These are phyloP conservation scores for Xylaria hypoxylon DNA, from an alignment of 2,329 filamentous ascomycete genomes.

Conservation along the genomic window DNA sequence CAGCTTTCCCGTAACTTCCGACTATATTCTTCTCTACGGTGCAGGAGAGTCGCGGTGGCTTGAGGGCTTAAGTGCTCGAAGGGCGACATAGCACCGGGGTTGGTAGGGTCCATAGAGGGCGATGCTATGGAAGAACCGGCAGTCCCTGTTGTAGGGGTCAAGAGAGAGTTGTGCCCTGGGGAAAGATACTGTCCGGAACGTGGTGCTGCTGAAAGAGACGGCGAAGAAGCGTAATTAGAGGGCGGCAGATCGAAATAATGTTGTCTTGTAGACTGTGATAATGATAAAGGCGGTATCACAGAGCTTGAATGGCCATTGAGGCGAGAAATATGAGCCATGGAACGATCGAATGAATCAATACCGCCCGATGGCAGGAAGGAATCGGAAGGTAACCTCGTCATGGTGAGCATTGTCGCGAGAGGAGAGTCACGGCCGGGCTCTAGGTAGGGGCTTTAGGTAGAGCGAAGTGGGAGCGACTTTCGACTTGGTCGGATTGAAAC, in stretches of 20 bases:
- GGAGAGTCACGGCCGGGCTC: constrained; percentile 10
- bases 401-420: constrained; percentile 51
- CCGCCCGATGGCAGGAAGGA: constrained; percentile 58
- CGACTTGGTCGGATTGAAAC: constrained; percentile 3
- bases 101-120: constrained; percentile 40
- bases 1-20: constrained; percentile 58
- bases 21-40: constrained; percentile 47
- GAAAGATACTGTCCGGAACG: constrained; percentile 45
- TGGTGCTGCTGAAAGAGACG: constrained; percentile 41
- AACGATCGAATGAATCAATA: constrained; percentile 51
- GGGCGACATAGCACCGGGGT: constrained; percentile 37
- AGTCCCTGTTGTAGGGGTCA: constrained; percentile 46
- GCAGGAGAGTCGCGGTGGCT: constrained; percentile 42
- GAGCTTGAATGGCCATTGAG: constrained; percentile 51
- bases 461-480: not conserved
- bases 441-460: not conserved
- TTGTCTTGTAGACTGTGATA: constrained; percentile 53
- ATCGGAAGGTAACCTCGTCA: constrained; percentile 58
- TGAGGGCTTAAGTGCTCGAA: constrained; percentile 43
- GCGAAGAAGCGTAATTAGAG: constrained; percentile 42
- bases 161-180: constrained; percentile 45
- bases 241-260: constrained; percentile 53
- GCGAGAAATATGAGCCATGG: constrained; percentile 44
- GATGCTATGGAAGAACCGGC: constrained; percentile 41
- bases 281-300: constrained; percentile 56